Base-by-base conservation (phyloP, 2,329 filamentous ascomycete species). In the Pestalotiopsis fici region DNA sequence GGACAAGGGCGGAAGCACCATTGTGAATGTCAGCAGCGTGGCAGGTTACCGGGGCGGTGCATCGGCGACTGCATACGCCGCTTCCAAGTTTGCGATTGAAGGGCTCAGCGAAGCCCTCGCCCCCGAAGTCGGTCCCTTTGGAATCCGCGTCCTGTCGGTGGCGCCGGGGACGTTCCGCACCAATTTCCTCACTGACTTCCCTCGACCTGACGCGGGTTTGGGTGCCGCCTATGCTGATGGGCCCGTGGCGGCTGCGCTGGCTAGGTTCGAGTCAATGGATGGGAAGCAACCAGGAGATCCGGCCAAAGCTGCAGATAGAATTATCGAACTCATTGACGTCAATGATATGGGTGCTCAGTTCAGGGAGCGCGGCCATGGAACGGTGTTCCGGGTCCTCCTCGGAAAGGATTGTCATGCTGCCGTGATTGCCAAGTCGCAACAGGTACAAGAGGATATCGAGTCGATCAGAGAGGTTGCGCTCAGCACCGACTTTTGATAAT, bases 81-180 rank as follows among this genome's bases (percentile, higher is more conserved):
- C 71, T 6, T 78, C 74, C 62, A 83, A 84, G 65, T 80, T 78
- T 25, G 82, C 79, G 0, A 72, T 83, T 1, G 82, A 83, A 69
- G 80, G 77, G 1, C 50, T 78, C 15, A 79, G 78, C 0, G 81
- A 83, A 66, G 72, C 78, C 0, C 70, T 83, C 0, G 73, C 78
- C 0, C 65, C 66, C 1, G 82, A 83, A 66, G 71, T 83, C 0
- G 72, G 73, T 4, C 69, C 73, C 0, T 78, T 83, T 65, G 74
- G 74, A 11, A 75, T 83, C 35, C 62, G 72, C 1, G 77, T 82
- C 2, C 69, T 83, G 7, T 73, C 83, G 31, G 79, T 83, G 2
- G 79, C 83, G 69, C 82, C 81, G 0, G 82, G 82, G 0, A 77
- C 74, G 0, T 83, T 82, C 71, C 75, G 80, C 1, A 83, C 82